Evolutionary conservation across 2,329 filamentous ascomycete genomes (phyloP).

Genomic region (Colletotrichum trifolii): DNA sequence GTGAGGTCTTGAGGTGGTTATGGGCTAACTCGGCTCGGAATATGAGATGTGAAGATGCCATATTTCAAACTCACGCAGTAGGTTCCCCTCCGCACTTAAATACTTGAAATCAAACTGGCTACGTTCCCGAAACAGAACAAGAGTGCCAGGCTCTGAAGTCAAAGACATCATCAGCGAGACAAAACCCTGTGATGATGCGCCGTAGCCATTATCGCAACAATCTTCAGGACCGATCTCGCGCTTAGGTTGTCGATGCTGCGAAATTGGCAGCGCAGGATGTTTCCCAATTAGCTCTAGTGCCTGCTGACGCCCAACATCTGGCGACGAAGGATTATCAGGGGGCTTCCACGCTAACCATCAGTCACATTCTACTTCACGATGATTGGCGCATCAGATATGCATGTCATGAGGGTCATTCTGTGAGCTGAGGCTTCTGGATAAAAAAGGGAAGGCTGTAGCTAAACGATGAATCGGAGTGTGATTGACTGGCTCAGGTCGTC

Average conservation of each 20-base stretch:
- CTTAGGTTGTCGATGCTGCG: background rate
- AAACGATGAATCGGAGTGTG: no score
- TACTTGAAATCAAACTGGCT: no score
- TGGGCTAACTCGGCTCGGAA: no score
- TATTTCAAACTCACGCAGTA: no score
- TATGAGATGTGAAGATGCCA: no score
- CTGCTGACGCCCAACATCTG: background rate
- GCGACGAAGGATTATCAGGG: background rate
- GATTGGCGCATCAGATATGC: background rate
- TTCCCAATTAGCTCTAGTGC: slow-evolving; percentile 4
- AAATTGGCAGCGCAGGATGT: slow-evolving; percentile 33
- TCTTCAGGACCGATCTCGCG: background rate
- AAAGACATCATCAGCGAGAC: background rate
- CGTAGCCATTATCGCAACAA: background rate
- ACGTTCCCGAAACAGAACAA: no score
- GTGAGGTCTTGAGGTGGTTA: no score
- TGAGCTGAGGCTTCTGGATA: no score
- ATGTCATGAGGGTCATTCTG: no score
- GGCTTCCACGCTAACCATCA: background rate
- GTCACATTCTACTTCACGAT: slow-evolving; percentile 1
- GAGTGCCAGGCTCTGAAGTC: background rate
- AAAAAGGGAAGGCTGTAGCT: no score
- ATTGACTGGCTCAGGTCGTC: no score
- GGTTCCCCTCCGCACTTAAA: no score
- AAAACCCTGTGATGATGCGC: background rate